A percentile compares a stretch with the other conserved stretches of the same genome.
Conservation (phyloP, 495 filamentous ascomycete genomes). For the Penicillium turbatum region DNA sequence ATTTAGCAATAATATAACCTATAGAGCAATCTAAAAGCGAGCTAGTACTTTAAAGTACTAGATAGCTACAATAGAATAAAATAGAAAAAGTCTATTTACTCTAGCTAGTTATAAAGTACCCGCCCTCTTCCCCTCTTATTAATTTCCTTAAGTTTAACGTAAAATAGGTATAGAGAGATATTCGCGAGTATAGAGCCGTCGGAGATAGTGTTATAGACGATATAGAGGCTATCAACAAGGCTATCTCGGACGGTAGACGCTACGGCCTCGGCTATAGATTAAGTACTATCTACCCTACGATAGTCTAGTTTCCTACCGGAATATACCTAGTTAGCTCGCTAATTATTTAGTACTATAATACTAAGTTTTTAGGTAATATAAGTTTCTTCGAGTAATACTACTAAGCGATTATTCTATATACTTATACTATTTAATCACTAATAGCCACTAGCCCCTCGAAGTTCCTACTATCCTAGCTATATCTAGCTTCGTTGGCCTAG, state of each 20-base stretch:
- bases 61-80: no score
- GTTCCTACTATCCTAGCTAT: constrained; percentile 41
- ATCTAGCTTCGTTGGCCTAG: constrained; percentile 42
- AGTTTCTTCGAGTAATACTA: no score
- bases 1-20: no score
- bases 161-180: constrained; percentile 30
- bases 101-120: no score
- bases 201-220: constrained; percentile 51
- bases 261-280: constrained; percentile 50
- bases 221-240: constrained; percentile 50
- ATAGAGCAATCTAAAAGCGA: no score
- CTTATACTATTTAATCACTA: no score
- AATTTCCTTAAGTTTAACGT: no score
- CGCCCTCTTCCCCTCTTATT: no score
- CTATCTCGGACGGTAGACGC: constrained; percentile 42
- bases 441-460: constrained; percentile 21
- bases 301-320: constrained; percentile 57
- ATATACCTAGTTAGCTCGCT: constrained; percentile 57
- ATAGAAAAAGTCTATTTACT: no score
- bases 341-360: constrained; percentile 62
- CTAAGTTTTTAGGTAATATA: constrained; percentile 55
- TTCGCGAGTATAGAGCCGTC: constrained; percentile 42
- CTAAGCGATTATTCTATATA: no score
- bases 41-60: no score
- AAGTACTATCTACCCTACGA: constrained; percentile 41